Evolutionary conservation across 2,329 filamentous ascomycete species (phyloP).

Genomic region (Grosmannia serpens): DNA sequence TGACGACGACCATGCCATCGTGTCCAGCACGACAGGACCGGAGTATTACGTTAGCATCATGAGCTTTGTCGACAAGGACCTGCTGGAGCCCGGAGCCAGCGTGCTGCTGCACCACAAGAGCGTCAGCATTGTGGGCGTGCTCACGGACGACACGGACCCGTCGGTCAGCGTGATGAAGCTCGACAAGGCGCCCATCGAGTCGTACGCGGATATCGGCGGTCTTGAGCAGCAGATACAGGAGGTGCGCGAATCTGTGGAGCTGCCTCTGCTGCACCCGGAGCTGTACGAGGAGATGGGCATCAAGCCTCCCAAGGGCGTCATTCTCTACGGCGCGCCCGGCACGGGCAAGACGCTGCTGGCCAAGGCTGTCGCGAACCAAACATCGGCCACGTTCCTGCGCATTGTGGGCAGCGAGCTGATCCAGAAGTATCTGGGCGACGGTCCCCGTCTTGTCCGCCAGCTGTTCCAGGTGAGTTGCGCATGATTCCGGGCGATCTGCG

Average conservation of each 20-base stretch:
- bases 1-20: constrained; percentile 97
- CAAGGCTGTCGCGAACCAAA: constrained; percentile 96
- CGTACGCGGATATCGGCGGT: constrained; percentile 96
- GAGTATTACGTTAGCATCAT: constrained; percentile 99
- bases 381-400: constrained; percentile 94
- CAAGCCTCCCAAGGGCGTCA: constrained; percentile 98
- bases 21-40: constrained; percentile 91
- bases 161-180: constrained; percentile 98
- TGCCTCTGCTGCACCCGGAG: constrained; percentile 89
- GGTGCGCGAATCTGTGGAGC: constrained; percentile 90
- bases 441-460: constrained; percentile 86
- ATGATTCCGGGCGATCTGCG: background rate
- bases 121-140: constrained; percentile 91
- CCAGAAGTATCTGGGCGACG: constrained; percentile 96
- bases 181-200: constrained; percentile 96
- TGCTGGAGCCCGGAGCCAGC: constrained; percentile 90
- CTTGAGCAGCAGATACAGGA: constrained; percentile 93
- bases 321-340: constrained; percentile 92
- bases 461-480: constrained; percentile 62
- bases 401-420: constrained; percentile 97
- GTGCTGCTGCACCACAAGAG: constrained; percentile 96
- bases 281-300: constrained; percentile 99
- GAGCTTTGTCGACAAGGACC: constrained; percentile 98
- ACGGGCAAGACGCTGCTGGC: constrained; percentile 94
- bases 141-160: constrained; percentile 93